These are phyloP conservation scores for Oenanthe javanica DNA, from an alignment of 140 eudicot genomes.

Conservation along the genomic window DNA sequence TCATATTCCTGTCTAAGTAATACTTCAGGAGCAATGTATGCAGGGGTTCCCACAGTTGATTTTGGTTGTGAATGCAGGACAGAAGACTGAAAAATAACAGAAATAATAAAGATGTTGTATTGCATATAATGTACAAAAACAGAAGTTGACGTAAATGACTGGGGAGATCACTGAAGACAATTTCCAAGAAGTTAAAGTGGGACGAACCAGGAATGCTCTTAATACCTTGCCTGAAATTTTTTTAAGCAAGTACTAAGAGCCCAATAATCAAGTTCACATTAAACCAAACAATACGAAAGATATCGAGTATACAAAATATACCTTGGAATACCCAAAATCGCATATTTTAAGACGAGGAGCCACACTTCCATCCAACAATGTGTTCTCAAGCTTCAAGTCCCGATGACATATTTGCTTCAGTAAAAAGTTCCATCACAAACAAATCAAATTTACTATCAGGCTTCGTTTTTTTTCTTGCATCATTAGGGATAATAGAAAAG, in stretches of 20 bases:
- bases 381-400: constrained; percentile 87
- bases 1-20: constrained; percentile 88
- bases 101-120: not conserved
- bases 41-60: constrained; percentile 98
- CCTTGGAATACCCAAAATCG: constrained; percentile 98
- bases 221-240: not conserved
- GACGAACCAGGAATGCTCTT: not conserved
- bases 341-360: constrained; percentile 92
- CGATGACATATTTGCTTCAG: constrained; percentile 95
- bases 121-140: not conserved
- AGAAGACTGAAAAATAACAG: constrained; percentile 56
- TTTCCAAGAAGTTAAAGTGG: not conserved
- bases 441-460: constrained; percentile 5
- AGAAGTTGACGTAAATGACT: not conserved
- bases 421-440: constrained; percentile 21
- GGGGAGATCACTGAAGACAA: not conserved
- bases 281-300: not conserved
- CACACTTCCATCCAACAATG: constrained; percentile 86
- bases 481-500: not conserved
- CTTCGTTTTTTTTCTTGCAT: not conserved
- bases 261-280: not conserved
- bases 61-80: constrained; percentile 96
- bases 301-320: constrained; percentile 10
- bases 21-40: constrained; percentile 97
- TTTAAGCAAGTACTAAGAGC: not conserved